Evolutionary conservation across 164 flowering plant species (phyloP), one percentile per base, ranked within the genome.

Genomic region (Chimonanthus salicifolius): DNA sequence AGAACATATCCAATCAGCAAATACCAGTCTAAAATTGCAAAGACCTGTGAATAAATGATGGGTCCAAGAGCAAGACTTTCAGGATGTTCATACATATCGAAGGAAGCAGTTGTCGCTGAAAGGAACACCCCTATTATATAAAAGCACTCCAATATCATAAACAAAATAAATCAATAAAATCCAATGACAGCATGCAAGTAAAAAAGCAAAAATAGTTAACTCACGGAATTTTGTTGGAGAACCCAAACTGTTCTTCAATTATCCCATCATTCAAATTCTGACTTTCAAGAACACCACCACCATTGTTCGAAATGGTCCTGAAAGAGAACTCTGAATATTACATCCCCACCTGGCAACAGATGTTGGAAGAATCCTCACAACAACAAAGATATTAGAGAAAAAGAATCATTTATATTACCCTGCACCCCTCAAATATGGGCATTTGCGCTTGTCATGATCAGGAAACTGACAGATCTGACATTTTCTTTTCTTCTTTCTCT

Each of bases 401-500:
- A 44, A 66, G 45, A 18, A 80, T 85, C 21, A 33, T 33, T 33
- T 33, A 33, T 33, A 4, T 70, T 71, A 60, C 83, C 82, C 80
- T 80, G 80, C 68, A 72, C 79, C 46, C 74, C 66, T 50, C 13
- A 21, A 16, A 69, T 69, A 48, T 48, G 71, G 60, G 49, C 71
- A 69, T 48, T 48, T 69, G 45, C 71, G 71, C 15, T 69, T 69
- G 71, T 69, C 71, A 7, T 69, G 71, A 69, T 50, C 71, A 16
- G 71, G 86, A 84, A 62, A 80, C 81, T 75, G 77, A 74, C 70
- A 85, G 73, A 62, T 60, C 65, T 50, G 49, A 60, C 67, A 71
- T 62, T 45, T 60, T 44, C 67, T 69, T 69, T 50, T 69, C 71
- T 50, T 69, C 58, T 69, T 69, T 47, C 33, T 44, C n/a, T 48